phyloP scores from a whole-genome alignment of 1,284 basidiomycete species.

The Ceratobasidium sp. region DNA sequence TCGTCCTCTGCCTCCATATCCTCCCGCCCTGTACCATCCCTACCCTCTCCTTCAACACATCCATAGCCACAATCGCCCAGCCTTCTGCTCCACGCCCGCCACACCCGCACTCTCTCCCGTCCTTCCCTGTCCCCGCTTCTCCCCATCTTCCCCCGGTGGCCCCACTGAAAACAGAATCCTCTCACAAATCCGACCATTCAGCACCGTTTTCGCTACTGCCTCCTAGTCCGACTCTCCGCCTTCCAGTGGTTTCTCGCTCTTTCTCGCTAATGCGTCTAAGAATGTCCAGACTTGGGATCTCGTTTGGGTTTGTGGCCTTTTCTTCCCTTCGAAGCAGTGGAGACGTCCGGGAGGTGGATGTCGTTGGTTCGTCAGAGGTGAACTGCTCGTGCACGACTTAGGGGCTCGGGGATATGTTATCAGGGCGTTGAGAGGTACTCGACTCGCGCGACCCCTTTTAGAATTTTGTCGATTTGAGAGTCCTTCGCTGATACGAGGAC shows the following conservation, averaged over 20 bases:
- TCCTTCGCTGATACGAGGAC: too few relatives aligned
- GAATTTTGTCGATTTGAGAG: too few relatives aligned
- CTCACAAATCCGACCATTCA: too few relatives aligned
- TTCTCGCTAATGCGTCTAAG: constrained; percentile 86
- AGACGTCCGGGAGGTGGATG: constrained; percentile 73
- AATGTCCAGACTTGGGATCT: constrained; percentile 85
- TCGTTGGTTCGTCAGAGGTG: constrained; percentile 94
- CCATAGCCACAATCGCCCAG: constrained; percentile 87
- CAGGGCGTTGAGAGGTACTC: too few relatives aligned
- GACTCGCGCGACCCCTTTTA: too few relatives aligned
- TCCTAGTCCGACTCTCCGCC: constrained; percentile 95
- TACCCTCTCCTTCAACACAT: constrained; percentile 82
- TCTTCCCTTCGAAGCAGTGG: too few relatives aligned
- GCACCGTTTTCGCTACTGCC: constrained; percentile 93
- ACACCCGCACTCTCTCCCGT: too few relatives aligned
- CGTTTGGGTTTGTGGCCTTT: constrained; percentile 59
- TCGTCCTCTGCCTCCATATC: too few relatives aligned
- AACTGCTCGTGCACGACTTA: too few relatives aligned
- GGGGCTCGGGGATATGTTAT: too few relatives aligned
- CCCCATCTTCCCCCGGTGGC: too few relatives aligned
- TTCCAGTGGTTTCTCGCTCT: constrained; percentile 93
- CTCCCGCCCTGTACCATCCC: constrained; percentile 51
- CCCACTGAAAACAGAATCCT: constrained; percentile 88
- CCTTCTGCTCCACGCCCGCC: constrained; percentile 76
- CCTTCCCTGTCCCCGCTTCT: constrained; percentile 51